A percentile compares a stretch with the other conserved stretches of the same genome.
Conservation (phyloP, 192 early-diverging fungal genomes). For the Pilaira anomala region DNA sequence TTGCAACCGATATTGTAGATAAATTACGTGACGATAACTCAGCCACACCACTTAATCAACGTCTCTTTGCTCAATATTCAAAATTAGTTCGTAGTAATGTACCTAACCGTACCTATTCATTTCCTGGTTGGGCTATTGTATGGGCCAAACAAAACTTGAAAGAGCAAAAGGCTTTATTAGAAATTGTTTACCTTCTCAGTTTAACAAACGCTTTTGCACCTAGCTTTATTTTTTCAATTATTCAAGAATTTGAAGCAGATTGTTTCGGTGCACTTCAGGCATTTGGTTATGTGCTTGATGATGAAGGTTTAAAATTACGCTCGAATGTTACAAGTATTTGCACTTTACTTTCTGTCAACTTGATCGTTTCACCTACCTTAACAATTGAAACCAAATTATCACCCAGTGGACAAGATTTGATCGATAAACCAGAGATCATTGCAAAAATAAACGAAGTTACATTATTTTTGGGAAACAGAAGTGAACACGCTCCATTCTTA, state of each 20-base stretch:
- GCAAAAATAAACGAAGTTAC: conserved; percentile 32
- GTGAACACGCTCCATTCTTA: conserved; percentile 36
- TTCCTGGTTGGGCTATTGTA: conserved; percentile 17
- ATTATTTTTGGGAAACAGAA: conserved; percentile 28
- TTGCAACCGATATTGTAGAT: conserved; percentile 7
- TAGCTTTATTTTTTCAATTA: conserved; percentile 21
- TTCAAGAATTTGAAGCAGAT: conserved; percentile 35
- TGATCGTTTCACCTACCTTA: conserved; percentile 33
- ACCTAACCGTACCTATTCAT: conserved; percentile 25
- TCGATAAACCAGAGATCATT: conserved; percentile 29
- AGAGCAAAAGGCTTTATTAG: conserved; percentile 44
- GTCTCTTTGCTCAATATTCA: conserved; percentile 20
- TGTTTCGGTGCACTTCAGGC: conserved; percentile 40
- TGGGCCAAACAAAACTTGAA: conserved; percentile 42
- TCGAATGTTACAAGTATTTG: conserved; percentile 33
- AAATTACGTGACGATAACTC: neutral
- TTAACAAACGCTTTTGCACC: conserved; percentile 10
- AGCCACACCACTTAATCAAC: conserved; percentile 2
- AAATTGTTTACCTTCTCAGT: conserved; percentile 35
- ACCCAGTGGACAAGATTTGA: conserved; percentile 19
- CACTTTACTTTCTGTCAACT: conserved; percentile 30
- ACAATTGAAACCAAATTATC: conserved; percentile 10
- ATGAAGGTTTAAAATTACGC: conserved; percentile 30
- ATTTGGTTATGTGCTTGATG: conserved; percentile 27
- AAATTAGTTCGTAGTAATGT: conserved; percentile 19